A percentile compares a stretch with the other conserved stretches of the same genome.
These are phyloP conservation scores for Rubia peregrina DNA, from an alignment of 305 asterid species.

Conservation along the genomic window DNA sequence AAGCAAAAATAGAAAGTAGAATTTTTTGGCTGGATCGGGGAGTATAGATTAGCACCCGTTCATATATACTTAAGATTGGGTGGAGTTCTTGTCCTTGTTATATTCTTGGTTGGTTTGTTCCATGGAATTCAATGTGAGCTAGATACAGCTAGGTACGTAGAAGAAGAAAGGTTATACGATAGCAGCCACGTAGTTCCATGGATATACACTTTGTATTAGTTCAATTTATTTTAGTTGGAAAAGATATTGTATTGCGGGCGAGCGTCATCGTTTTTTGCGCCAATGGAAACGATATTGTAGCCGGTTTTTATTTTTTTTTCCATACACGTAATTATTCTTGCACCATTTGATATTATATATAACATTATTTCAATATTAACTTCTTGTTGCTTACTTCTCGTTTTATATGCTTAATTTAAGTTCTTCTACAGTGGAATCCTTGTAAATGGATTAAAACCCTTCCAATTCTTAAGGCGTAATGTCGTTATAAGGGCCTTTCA, in stretches of 20 bases:
- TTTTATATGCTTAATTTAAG: neutral
- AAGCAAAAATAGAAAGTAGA: no score
- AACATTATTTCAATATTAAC: neutral
- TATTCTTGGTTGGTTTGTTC: neutral
- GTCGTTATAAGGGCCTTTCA: neutral
- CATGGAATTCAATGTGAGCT: no score
- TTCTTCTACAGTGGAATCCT: neutral
- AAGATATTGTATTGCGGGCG: no score
- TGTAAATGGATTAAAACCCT: neutral
- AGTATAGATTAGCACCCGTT: neutral
- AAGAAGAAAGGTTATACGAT: neutral
- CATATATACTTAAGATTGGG: neutral
- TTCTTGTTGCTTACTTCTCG: neutral
- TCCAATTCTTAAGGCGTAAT: neutral
- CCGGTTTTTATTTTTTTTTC: neutral
- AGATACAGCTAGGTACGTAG: neutral
- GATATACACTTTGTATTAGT: slow-evolving; percentile 2
- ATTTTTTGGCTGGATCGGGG: no score
- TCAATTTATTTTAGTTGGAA: slow-evolving; percentile 5
- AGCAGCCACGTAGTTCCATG: neutral
- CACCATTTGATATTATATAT: neutral
- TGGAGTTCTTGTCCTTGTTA: neutral
- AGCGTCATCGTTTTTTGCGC: no score
- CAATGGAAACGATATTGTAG: neutral
- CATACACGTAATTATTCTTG: neutral